Base-by-base conservation (phyloP, 139 green algal genomes). In the Pedinophyceae sp. region DNA sequence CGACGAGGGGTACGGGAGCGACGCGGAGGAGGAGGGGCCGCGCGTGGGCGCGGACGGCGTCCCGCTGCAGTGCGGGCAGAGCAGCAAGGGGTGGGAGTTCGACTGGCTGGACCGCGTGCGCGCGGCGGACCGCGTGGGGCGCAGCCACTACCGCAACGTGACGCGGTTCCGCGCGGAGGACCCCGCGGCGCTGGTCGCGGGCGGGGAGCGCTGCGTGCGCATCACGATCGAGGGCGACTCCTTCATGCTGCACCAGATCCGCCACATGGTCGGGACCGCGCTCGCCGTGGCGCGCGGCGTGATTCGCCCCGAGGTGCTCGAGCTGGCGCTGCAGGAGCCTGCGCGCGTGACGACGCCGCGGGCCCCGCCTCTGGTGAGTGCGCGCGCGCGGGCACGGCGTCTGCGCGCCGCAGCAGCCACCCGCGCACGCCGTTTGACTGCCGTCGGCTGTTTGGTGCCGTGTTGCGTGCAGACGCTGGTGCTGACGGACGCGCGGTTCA, bases 171-270 rank as follows among this genome's bases (percentile, higher is more conserved):
- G 43, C 64, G 62, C n/a, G 65, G 63, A 67, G 16, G 64, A 75
- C 25, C 66, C 69, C 2, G 41, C 4, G 27, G 25, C 62, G 5
- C 57, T 87, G 23, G 62, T 79, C 49, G 48, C 46, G 49, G 74
- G 74, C 40, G 78, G 70, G 38, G 47, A 59, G 15, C 58, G 66
- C 17, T 81, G 71, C 48, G n/a, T 84, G 28, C 46, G 53, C 24
- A 23, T 86, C 3, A 46, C 61, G 30, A 57, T 82, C 7, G 23
- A n/a, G 43, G 77, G 77, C 45, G 46, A 66, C 34, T 78, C 60
- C 25, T 89, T 87, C 66, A 87, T 89, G 76, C 62, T 87, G 26
- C 75, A 88, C 54, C 81, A 89, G 65, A 81, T 82, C 30, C 53
- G 81, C 0, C 65, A 85, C 61, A 88, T 90, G 82, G 72, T 93